These are phyloP conservation scores for Boletus subcaerulescens DNA, from an alignment of 768 basidiomycete species.

Conservation along the genomic window DNA sequence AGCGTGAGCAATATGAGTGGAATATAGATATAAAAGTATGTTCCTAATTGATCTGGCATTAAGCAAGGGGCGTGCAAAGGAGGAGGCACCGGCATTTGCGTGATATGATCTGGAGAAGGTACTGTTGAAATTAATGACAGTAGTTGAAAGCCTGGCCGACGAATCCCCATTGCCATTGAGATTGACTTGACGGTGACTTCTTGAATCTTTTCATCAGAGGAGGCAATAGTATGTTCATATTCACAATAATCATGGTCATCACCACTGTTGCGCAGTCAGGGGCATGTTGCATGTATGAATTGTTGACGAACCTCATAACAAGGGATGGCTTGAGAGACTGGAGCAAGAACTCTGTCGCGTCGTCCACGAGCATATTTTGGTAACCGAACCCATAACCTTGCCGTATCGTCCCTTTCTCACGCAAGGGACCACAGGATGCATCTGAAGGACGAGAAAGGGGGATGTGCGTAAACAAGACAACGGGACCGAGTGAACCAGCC, in stretches of 20 bases:
- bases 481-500: conserved; percentile 37
- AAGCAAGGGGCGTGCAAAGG: conserved; percentile 64
- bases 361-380: conserved; percentile 75
- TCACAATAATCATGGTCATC: conserved; percentile 98
- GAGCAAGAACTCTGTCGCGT: conserved; percentile 65
- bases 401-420: conserved; percentile 72
- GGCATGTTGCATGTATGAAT: neutral
- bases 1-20: conserved; percentile 66
- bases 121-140: conserved; percentile 61
- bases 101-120: conserved; percentile 27
- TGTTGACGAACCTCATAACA: conserved; percentile 63
- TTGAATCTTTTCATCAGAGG: conserved; percentile 34
- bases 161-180: conserved; percentile 87
- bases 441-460: conserved; percentile 76
- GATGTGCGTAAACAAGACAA: conserved; percentile 83
- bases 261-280: conserved; percentile 48
- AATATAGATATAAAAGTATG: conserved; percentile 72
- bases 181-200: conserved; percentile 90
- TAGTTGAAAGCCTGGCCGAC: conserved; percentile 84
- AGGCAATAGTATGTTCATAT: conserved; percentile 47
- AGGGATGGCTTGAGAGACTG: conserved; percentile 59
- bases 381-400: conserved; percentile 78
- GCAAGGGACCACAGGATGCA: conserved; percentile 69
- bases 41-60: conserved; percentile 80
- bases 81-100: conserved; percentile 28